Evolutionary conservation across 805 yeast genomes (phyloP).

Genomic region (Saitoella complicata): DNA sequence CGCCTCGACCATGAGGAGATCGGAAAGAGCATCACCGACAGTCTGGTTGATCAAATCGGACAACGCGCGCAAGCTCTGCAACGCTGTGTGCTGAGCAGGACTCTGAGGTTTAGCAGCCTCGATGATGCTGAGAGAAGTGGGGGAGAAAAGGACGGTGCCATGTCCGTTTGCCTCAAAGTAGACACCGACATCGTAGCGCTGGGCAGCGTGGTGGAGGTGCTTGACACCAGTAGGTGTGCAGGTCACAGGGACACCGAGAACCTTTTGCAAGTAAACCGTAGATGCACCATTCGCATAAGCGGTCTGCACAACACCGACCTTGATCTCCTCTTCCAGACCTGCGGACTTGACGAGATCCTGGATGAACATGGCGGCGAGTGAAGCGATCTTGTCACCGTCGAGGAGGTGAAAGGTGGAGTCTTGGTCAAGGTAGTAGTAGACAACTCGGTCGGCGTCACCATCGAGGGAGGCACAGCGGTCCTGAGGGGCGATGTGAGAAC

Average conservation of each 20-base stretch:
- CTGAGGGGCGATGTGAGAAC: conserved; percentile 23
- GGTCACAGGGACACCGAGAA: conserved; percentile 55
- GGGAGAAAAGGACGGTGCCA: conserved; percentile 79
- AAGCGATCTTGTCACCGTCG: conserved; percentile 90
- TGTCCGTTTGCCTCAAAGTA: conserved; percentile 98
- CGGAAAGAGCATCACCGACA: conserved; percentile 98
- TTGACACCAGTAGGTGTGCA: conserved; percentile 95
- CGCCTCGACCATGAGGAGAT: conserved; percentile 59
- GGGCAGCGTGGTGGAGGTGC: conserved; percentile 86
- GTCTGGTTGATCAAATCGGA: conserved; percentile 78
- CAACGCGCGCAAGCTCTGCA: conserved; percentile 40
- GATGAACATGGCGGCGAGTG: conserved; percentile 59
- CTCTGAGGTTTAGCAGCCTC: conserved; percentile 23
- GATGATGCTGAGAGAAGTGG: conserved; percentile 27
- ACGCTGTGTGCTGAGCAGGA: conserved; percentile 32
- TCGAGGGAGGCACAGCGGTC: conserved; percentile 70
- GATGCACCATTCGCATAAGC: conserved; percentile 96
- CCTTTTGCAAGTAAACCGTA: conserved; percentile 47
- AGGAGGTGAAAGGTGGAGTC: conserved; percentile 26
- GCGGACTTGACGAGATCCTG: conserved; percentile 32
- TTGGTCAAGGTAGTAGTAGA: conserved; percentile 38
- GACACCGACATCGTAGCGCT: conserved; percentile 66
- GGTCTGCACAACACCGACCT: conserved; percentile 81
- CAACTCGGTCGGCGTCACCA: conserved; percentile 94
- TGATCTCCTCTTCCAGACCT: conserved; percentile 22